These are phyloP conservation scores for Populus euphratica DNA, from an alignment of 345 rosid genomes.

Conservation along the genomic window DNA sequence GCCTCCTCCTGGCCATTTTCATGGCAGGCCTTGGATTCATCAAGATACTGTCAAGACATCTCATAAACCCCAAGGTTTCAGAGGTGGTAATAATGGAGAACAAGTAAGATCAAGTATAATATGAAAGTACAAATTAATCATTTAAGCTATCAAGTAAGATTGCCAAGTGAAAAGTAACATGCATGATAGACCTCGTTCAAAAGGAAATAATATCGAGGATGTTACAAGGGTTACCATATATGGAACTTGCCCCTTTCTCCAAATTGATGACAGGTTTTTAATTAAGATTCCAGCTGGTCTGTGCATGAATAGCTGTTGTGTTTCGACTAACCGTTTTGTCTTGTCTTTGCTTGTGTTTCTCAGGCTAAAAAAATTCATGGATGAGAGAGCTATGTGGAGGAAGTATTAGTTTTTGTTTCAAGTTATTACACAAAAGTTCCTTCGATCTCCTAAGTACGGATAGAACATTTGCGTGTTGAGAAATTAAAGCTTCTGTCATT, in stretches of 20 bases:
- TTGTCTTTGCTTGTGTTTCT: not conserved
- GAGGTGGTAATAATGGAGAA: conserved; percentile 7
- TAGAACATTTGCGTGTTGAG: not conserved
- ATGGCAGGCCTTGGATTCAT: conserved; percentile 22
- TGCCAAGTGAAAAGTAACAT: too few species aligned
- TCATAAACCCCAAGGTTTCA: conserved; percentile 7
- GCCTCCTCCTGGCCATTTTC: conserved; percentile 42
- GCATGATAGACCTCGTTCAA: too few species aligned
- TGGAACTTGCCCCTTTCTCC: not conserved
- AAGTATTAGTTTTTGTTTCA: not conserved
- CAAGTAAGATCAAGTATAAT: conserved; percentile 2
- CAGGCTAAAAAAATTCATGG: too few species aligned
- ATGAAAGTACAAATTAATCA: too few species aligned
- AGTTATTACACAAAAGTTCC: not conserved
- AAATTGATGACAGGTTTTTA: too few species aligned
- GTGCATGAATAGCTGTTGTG: not conserved
- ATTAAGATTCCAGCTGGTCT: too few species aligned
- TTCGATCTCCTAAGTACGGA: not conserved
- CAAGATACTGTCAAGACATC: not conserved
- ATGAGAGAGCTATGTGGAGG: too few species aligned
- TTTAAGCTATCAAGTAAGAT: too few species aligned
- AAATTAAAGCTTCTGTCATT: not conserved
- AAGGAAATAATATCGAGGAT: not conserved
- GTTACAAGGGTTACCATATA: not conserved
- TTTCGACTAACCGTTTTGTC: not conserved